Base-by-base conservation (phyloP, 805 yeast species). In the Wickerhamiella occidentalis region DNA sequence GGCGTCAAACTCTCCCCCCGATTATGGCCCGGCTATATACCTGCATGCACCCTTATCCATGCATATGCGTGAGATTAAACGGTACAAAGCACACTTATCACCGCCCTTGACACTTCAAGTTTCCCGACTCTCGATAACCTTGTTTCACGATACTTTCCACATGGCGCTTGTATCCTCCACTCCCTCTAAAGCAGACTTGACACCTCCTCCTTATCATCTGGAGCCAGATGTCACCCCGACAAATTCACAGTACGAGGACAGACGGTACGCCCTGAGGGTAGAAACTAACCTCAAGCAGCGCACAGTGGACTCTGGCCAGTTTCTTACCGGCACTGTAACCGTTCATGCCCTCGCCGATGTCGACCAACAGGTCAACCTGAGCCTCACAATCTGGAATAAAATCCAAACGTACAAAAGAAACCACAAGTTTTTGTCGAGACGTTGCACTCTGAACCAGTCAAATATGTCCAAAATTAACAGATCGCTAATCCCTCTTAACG, bases 281-380 rank as follows among this genome's bases (percentile, higher is more conserved):
- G 43, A 45, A 37, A 45, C 48, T 18, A 33, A 45, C n/a, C 15
- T 45, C 28, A 37, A 37, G 28, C 48, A 45, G 25, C 48, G 48
- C 13, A 36, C 18, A 9, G 43, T 45, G 13, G 48, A 45, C 25
- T 29, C 43, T 11, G 48, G 48, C 22, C 43, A 45, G 28, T 45
- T 45, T 26, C 21, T 45, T 8, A 45, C 48, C n/a, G 48, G 48
- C 26, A 45, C 48, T 4, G 48, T 37, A 18, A 35, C 35, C 11
- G 37, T 45, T 19, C 43, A 37, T 7, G 42, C 37, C 9, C 23
- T 45, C 8, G n/a, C 18, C 21, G 12, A 40, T 3, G 36, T 45
- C 15, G 29, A 37, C 1, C 21, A 45, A 12, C 26, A 25, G 12
- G 37, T 37, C 25, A 37, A 23, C 13, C 19, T 45, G 29, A 45